Base-by-base conservation (phyloP, 2,329 filamentous ascomycete species). In the Talaromyces marneffei region DNA sequence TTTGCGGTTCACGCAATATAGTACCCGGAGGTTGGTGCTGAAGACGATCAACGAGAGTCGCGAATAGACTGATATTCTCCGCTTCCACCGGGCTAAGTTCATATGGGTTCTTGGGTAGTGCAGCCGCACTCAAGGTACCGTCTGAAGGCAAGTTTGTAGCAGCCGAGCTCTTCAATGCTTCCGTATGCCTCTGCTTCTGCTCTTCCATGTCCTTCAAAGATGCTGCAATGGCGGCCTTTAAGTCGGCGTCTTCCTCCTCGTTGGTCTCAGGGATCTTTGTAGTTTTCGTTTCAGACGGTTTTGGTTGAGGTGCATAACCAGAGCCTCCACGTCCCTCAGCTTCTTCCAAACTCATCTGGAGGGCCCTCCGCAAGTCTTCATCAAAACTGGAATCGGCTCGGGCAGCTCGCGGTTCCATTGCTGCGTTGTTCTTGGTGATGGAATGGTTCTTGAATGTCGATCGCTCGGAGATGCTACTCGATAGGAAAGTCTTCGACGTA, bases 321-420 rank as follows among this genome's bases (percentile, higher is more conserved):
- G 83, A 75, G 25, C 85, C 84, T 8, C 84, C 83, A 69, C 90
- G 87, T 44, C 83, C 87, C 72, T 92, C 90, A 40, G 91, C 90
- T 67, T 99, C 94, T 70, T 99, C 94, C 67, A 99, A 77, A 70
- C 94, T 99, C 93, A 99, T 97, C 63, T 96, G 91, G 63, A 99
- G 77, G 0, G 94, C 94, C 70, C 87, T 89, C 74, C 96, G 97
- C 64, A 99, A 79, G 72, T 99, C 94, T 65, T 97, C 92, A 72
- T 99, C 94, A 69, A 96, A 97, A 16, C 87, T 88, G 66, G 95
- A 90, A 66, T 97, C 92, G 2, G 95, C 87, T 57, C 92, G 86
- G 16, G 92, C 92, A 69, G 88, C 90, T 58, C 94, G 87, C 25
- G 94, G 94, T 71, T 97, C 91, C 92, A 97, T 95, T 1, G 85